phyloP scores from a whole-genome alignment of 257 asterid genomes.

The Nicotiana knightiana region DNA sequence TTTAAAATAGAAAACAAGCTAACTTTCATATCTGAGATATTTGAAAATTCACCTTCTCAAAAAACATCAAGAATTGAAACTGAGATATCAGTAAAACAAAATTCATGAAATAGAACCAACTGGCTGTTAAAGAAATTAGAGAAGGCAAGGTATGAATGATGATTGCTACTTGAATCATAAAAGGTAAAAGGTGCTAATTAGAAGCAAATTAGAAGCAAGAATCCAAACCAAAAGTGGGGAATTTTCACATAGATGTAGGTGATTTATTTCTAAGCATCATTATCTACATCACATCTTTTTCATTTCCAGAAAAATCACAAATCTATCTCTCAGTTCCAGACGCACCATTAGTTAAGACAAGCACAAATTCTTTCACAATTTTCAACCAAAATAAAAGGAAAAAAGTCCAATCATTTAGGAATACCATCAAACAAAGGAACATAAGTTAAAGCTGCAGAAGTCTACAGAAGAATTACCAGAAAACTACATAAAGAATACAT shows the following conservation, averaged over 20 bases:
- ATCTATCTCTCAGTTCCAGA: background rate
- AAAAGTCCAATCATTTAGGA: background rate
- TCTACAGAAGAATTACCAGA: background rate
- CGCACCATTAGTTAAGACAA: background rate
- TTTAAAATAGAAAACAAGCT: background rate
- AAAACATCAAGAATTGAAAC: background rate
- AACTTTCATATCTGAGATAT: background rate
- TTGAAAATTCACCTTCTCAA: background rate
- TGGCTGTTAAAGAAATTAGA: background rate
- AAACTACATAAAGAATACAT: background rate
- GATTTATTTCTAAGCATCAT: background rate
- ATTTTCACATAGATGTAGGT: background rate
- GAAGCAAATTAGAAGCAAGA: background rate
- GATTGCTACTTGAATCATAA: background rate
- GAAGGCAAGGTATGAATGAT: background rate
- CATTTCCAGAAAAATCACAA: background rate
- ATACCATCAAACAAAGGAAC: background rate
- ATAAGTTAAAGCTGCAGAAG: background rate
- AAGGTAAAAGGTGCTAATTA: background rate
- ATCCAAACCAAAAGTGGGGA: background rate
- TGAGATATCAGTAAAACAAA: background rate
- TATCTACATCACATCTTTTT: background rate
- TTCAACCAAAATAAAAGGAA: background rate
- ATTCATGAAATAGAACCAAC: background rate
- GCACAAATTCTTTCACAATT: background rate